Base-by-base conservation (phyloP, 1,139 yeast genomes). In the Protomyces gravidus region DNA sequence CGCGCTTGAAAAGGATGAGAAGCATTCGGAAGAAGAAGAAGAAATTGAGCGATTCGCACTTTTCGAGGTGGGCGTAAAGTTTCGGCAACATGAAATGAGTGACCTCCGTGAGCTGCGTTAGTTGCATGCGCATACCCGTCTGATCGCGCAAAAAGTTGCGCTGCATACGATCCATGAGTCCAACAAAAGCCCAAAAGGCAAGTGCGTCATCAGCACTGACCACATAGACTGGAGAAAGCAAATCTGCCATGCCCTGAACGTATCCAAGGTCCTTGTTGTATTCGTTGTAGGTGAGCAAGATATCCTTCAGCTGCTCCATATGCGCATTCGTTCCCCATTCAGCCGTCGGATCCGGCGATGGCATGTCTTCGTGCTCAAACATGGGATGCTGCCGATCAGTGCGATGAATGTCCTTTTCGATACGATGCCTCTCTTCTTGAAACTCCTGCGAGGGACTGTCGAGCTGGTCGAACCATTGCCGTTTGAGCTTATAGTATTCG, bases 231-330 rank as follows among this genome's bases (percentile, higher is more conserved):
- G 97, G 97, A 0, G 96, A 85, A 45, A 94, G 75, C 59, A 92
- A 75, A 71, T 92, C 99, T 6, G 95, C 84, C 99, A 92, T 92
- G 1, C 99, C 99, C 73, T 92, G 99, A 23, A 92, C 96, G 69
- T 92, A 92, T 0, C 98, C 98, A 66, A 94, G 74, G 65, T 89
- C 85, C 52, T 76, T 77, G 71, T 92, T 92, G 71, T 83, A 80
- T 71, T 87, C 90, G 70, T 92, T 90, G 69, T 86, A 92, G 0
- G 97, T 88, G 61, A 89, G 78, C 47, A 92, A 76, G 64, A 94
- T 86, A 66, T 87, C 90, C 67, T 89, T 80, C 75, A 92, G 75
- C 58, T 76, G 80, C 64, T 81, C 79, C 63, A 92, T 75, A 72
- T 53, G 58, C 19, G 58, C 58, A 27, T 53, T 53, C 26, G 58